Conservation (phyloP, 495 filamentous ascomycete genomes). For the Podospora comata region DNA sequence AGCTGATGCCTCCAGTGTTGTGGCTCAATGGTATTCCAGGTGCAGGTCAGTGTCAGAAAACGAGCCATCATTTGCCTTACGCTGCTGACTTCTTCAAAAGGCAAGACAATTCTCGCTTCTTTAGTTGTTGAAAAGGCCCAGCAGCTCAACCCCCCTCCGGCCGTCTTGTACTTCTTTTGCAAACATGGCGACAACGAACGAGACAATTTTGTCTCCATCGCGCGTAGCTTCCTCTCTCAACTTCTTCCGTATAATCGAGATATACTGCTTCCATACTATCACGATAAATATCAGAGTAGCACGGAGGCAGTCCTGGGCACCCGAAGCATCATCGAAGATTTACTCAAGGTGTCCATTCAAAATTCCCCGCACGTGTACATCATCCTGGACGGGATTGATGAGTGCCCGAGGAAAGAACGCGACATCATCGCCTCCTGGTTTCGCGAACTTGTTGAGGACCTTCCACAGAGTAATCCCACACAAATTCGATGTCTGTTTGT, state of each 20-base stretch:
- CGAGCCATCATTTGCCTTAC: neutral
- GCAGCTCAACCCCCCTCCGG: neutral
- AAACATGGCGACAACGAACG: neutral
- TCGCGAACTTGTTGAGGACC: neutral
- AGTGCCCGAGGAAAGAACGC: neutral
- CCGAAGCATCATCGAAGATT: neutral
- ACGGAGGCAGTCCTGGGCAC: neutral
- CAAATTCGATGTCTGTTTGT: conserved; percentile 1
- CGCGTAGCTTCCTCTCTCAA: neutral
- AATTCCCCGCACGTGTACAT: neutral
- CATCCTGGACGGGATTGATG: conserved; percentile 3
- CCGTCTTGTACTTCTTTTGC: neutral
- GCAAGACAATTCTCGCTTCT: conserved; percentile 5
- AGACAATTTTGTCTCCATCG: neutral
- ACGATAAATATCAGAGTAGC: neutral
- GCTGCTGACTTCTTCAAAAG: neutral
- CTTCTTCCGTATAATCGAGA: neutral
- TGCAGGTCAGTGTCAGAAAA: neutral
- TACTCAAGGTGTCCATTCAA: neutral
- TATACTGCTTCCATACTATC: neutral
- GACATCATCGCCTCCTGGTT: neutral
- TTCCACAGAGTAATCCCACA: neutral
- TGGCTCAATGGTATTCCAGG: conserved; percentile 3
- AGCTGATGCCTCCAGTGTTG: neutral
- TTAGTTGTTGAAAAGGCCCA: neutral